phyloP scores from a whole-genome alignment of 371 early-diverging fungal genomes.

The Mortierella sp. region DNA sequence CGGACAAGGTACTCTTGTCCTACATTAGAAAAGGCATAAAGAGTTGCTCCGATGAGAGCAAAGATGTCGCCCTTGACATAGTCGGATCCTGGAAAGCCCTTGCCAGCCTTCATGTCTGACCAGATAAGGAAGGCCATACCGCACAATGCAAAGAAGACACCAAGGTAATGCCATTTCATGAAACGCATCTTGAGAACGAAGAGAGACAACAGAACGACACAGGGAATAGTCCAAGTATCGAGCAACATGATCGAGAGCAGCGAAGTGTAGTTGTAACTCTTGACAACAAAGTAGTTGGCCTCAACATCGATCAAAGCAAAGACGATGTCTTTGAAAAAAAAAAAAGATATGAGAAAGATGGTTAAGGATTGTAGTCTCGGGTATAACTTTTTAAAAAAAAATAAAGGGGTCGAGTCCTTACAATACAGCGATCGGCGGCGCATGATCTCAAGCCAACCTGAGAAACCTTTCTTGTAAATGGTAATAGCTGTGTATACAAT shows the following conservation, averaged over 20 bases:
- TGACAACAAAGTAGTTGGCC: constrained; percentile 84
- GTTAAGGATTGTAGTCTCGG: neutral
- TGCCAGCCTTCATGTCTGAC: constrained; percentile 66
- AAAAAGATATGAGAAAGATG: neutral
- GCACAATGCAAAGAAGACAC: constrained; percentile 71
- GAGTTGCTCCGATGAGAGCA: constrained; percentile 75
- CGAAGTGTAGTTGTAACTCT: constrained; percentile 80
- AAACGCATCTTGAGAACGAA: constrained; percentile 73
- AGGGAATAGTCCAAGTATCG: constrained; percentile 82
- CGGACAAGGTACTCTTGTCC: constrained; percentile 77
- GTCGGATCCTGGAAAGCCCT: constrained; percentile 60
- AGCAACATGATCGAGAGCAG: constrained; percentile 80
- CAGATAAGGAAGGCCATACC: constrained; percentile 77
- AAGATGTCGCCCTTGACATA: constrained; percentile 78
- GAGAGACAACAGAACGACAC: constrained; percentile 72
- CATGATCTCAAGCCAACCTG: constrained; percentile 65
- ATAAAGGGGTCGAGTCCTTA: constrained; percentile 40
- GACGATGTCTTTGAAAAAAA: constrained; percentile 60
- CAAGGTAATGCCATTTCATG: constrained; percentile 73
- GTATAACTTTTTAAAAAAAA: neutral
- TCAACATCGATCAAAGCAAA: constrained; percentile 81
- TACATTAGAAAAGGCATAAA: constrained; percentile 79
- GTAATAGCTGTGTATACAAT: constrained; percentile 73
- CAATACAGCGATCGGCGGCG: constrained; percentile 68
- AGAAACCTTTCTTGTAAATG: constrained; percentile 65